phyloP scores from a whole-genome alignment of 2,329 filamentous ascomycete genomes.

The Chaetomium sp. region DNA sequence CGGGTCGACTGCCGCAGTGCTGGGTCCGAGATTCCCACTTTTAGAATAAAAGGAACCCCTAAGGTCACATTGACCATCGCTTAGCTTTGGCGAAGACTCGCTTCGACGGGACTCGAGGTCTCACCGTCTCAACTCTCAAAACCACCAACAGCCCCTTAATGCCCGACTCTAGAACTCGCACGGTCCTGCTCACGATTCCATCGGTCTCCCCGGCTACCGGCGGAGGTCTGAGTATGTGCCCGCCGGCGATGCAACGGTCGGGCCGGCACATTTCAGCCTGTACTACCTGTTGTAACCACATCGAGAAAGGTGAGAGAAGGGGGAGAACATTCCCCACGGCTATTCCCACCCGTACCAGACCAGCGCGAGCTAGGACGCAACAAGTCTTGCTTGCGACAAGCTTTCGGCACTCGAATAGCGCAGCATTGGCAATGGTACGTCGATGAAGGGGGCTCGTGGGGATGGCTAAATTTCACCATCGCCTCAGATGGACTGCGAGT shows the following conservation, averaged over 20 bases:
- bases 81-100: not conserved
- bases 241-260: not conserved
- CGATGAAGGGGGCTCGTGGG: not conserved
- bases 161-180: not conserved
- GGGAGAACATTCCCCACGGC: not conserved
- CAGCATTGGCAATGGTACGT: not conserved
- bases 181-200: not conserved
- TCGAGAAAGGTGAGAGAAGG: not conserved
- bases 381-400: conserved; percentile 1
- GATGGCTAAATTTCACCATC: not conserved
- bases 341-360: too few species aligned
- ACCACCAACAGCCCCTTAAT: not conserved
- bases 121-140: not conserved
- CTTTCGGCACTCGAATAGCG: not conserved
- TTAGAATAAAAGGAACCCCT: not conserved
- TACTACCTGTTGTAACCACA: not conserved
- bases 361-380: not conserved
- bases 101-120: not conserved
- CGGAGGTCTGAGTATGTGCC: not conserved
- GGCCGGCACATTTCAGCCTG: conserved; percentile 7
- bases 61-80: not conserved
- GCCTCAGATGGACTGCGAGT: not conserved
- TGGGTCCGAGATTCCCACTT: conserved; percentile 25
- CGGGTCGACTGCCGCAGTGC: conserved; percentile 1
- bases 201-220: not conserved